Conservation (phyloP, 768 basidiomycete species). For the Zangia roseola region DNA sequence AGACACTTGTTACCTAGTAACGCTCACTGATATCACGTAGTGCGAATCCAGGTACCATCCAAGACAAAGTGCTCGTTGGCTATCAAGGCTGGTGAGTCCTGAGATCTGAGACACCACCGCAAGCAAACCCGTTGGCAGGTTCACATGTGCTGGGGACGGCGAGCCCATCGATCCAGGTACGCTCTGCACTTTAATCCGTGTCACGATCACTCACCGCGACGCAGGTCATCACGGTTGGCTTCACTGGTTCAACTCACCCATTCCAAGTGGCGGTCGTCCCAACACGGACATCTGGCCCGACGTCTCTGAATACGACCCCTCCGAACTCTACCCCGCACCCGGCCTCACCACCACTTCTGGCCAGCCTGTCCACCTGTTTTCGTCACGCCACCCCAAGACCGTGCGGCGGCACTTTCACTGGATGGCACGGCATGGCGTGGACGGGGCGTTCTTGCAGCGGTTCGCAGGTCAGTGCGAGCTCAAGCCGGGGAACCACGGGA, state of each 20-base stretch:
- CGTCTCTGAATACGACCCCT: conserved; percentile 62
- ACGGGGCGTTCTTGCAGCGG: conserved; percentile 80
- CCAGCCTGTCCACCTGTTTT: conserved; percentile 69
- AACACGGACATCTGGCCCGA: conserved; percentile 84
- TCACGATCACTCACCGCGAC: background rate
- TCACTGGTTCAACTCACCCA: conserved; percentile 76
- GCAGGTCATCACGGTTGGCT: conserved; percentile 80
- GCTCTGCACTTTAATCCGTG: conserved; percentile 1
- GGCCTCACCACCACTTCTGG: conserved; percentile 59
- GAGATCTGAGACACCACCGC: background rate
- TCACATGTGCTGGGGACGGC: conserved; percentile 69
- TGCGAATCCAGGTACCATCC: conserved; percentile 73
- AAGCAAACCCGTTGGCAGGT: conserved; percentile 43
- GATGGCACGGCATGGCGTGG: conserved; percentile 82
- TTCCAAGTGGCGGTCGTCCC: conserved; percentile 66
- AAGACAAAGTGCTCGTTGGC: conserved; percentile 81
- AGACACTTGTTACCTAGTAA: background rate
- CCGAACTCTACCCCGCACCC: conserved; percentile 68
- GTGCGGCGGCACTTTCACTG: conserved; percentile 58
- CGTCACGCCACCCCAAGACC: conserved; percentile 72
- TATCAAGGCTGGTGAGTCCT: conserved; percentile 79
- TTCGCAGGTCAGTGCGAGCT: conserved; percentile 68
- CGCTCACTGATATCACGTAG: conserved; percentile 27
- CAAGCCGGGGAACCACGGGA: conserved; percentile 51
- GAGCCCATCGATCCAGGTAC: conserved; percentile 61